These are phyloP conservation scores for Rhizoclosmatium globosum DNA, from an alignment of 192 early-diverging fungal genomes.

Conservation along the genomic window DNA sequence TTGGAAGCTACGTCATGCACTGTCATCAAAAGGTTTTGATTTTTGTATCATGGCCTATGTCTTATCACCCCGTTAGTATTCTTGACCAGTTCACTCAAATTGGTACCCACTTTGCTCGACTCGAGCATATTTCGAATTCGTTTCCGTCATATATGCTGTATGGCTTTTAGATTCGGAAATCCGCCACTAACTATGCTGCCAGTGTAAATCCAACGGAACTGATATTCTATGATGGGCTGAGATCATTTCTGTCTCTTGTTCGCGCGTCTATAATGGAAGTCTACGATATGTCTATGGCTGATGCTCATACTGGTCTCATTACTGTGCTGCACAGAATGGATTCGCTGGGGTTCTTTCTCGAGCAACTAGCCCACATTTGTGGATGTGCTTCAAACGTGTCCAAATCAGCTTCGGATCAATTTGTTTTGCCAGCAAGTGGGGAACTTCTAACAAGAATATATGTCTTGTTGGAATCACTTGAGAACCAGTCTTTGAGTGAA, in stretches of 20 bases:
- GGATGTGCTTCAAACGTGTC: background rate
- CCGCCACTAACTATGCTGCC: background rate
- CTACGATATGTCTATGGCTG: background rate
- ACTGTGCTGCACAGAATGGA: background rate
- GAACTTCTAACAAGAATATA: background rate
- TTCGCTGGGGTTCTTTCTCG: background rate
- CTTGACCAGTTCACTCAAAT: background rate
- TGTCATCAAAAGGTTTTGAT: background rate
- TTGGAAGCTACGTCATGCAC: background rate
- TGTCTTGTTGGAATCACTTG: background rate
- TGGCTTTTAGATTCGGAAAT: background rate
- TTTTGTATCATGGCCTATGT: background rate
- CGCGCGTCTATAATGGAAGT: background rate
- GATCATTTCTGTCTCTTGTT: conserved; percentile 5
- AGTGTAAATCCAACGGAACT: background rate
- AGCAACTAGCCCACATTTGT: background rate
- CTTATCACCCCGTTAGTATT: background rate
- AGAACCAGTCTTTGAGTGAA: background rate
- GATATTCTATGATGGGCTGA: conserved; percentile 12
- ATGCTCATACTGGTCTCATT: background rate
- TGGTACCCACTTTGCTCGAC: conserved; percentile 5
- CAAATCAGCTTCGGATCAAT: background rate
- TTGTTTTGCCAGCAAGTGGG: background rate
- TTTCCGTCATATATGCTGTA: background rate
- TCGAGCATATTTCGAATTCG: background rate